phyloP scores from a whole-genome alignment of 352 stramenopile genomes.

The Pythium apleroticum region DNA sequence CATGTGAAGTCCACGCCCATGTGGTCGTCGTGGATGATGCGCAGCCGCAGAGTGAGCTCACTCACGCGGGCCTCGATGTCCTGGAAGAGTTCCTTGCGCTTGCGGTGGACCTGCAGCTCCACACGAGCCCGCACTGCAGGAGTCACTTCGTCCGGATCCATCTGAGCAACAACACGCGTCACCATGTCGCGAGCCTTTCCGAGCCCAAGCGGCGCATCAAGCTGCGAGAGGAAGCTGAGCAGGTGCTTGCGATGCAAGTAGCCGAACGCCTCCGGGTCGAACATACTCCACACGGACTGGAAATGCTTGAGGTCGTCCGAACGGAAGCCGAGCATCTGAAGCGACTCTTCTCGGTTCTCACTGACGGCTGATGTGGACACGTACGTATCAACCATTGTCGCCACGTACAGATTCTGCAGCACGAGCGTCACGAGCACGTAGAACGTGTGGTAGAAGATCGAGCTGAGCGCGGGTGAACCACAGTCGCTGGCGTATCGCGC shows the following conservation, averaged over 20 bases:
- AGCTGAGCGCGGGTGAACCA: conserved; percentile 57
- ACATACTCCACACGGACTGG: conserved; percentile 70
- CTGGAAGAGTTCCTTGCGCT: conserved; percentile 57
- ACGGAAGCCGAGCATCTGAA: conserved; percentile 64
- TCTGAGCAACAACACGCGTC: conserved; percentile 6
- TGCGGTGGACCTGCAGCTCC: conserved; percentile 36
- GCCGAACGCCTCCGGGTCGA: conserved; percentile 69
- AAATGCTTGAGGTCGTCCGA: conserved; percentile 62
- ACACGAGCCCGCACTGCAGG: conserved; percentile 39
- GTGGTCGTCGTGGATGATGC: conserved; percentile 58
- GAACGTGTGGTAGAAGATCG: conserved; percentile 78
- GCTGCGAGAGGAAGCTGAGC: conserved; percentile 47
- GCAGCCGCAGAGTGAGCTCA: conserved; percentile 63
- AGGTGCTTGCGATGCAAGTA: conserved; percentile 76
- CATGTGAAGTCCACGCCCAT: conserved; percentile 42
- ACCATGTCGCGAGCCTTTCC: conserved; percentile 31
- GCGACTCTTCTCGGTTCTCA: conserved; percentile 52
- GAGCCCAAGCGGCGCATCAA: conserved; percentile 60
- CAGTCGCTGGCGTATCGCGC: conserved; percentile 56
- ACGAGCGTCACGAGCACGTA: conserved; percentile 80
- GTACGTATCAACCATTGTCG: conserved; percentile 82
- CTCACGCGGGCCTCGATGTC: conserved; percentile 68
- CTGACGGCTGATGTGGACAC: conserved; percentile 69
- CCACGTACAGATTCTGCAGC: conserved; percentile 80
- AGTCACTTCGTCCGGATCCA: conserved; percentile 39